Evolutionary conservation across 164 flowering plant species (phyloP), one percentile per base, ranked within the genome.

Genomic region (Tetrastigma voinierianum): DNA sequence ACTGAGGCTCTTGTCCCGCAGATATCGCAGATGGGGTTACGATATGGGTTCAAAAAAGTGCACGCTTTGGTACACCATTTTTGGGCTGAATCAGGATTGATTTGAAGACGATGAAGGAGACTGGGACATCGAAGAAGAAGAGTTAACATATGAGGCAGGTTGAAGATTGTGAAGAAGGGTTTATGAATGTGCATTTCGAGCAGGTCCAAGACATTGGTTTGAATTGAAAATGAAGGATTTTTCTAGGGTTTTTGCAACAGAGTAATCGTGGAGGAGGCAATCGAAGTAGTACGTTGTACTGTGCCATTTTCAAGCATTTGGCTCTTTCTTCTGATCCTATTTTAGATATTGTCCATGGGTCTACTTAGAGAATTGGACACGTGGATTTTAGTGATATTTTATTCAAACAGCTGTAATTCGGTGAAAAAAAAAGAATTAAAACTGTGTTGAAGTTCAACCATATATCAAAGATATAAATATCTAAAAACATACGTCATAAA

Each of bases 31-130:
- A n/a, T 67, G 10, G 78, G 1, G 60, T 48, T 79, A 32, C 70
- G 66, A 63, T 69, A 75, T 0, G 77, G 66, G 82, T 90, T 88
- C 51, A 83, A 55, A 61, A 90, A 90, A 52, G 96, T 90, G 78
- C 96, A 90, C 46, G 87, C 76, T 48, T 86, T 84, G 84, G 93
- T 88, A 2, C 93, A 44, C 96, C 96, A 88, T 70, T 66, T 81
- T 0, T 74, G 59, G 6, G 51, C 48, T 9, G 77, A 23, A 5
- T 72, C 17, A 15, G n/a, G 78, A 67, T n/a, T 74, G 19, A 14
- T 65, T n/a, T 0, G 81, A 61, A 1, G 81, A 54, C 4, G 86
- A 51, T 0, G 79, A 51, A 9, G 81, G 54, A 3, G 77, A 54
- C 14, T 78, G 16, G 1, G 82, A 16, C 23, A 80, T 17, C 8